Evolutionary conservation across 805 yeast genomes (phyloP), one percentile per base, ranked within the genome.

Genomic region (Scheffersomyces amazonensis): DNA sequence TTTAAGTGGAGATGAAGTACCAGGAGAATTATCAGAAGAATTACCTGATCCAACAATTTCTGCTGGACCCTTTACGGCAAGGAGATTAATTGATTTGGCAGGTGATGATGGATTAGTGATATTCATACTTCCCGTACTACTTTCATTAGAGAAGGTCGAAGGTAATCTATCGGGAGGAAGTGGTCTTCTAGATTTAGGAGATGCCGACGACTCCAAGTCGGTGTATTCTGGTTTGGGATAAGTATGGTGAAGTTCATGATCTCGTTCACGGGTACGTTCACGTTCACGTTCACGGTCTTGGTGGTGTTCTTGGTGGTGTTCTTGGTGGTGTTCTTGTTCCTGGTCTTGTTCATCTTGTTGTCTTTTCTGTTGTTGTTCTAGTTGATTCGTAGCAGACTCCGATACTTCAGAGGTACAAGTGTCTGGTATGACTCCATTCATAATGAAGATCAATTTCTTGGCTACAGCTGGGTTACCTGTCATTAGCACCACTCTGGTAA

Each of bases 381-480:
- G 12, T 10, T 33, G 29, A 22, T n/a, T 23, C 4, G 23, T 23
- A 7, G 22, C 24, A 18, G 21, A 8, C 22, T 36, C 25, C 16
- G 15, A 22, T 6, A 12, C 12, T 13, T 27, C 30, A 13, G 30
- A 15, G 15, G 30, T 27, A 27, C 15, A 4, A 5, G 12, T 13
- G 15, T 27, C 30, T 3, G 76, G 72, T 13, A 79, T 54, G 18
- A 79, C 41, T 0, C 78, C 83, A 37, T 76, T 68, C 7, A 79
- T 44, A 6, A 79, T 72, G 39, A 76, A 78, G 0, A 78, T 61
- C 38, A 79, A 57, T 49, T 78, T 78, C 47, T 78, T 80, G 1
- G 83, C 81, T 8, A 79, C 80, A 6, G 73, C 73, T 24, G 80
- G 76, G 49, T 79, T 79, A 12, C 80, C 75, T 0, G 84, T 78